Evolutionary conservation across 306 rosid genomes (phyloP).

Genomic region (Comarum palustre): DNA sequence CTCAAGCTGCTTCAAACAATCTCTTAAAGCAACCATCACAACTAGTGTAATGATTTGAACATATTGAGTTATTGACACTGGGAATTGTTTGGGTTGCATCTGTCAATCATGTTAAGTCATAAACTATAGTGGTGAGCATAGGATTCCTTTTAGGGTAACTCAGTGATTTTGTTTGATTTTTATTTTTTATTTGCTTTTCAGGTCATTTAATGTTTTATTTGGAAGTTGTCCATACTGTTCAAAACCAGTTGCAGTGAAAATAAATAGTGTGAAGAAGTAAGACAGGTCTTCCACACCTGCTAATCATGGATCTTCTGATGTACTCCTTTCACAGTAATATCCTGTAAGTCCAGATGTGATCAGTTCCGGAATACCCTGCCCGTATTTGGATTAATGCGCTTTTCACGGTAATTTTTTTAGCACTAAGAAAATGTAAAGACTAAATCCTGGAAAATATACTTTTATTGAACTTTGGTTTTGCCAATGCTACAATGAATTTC

Average conservation of each 20-base stretch:
- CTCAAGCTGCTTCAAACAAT: background rate
- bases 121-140: constrained; percentile 9
- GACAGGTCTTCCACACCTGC: background rate
- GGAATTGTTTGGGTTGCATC: background rate
- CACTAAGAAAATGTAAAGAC: constrained; percentile 1
- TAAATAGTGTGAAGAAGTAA: constrained; percentile 20
- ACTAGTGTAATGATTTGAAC: background rate
- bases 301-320: background rate
- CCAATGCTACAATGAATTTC: background rate
- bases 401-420: background rate
- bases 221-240: constrained; percentile 43
- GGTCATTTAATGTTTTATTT: constrained; percentile 38
- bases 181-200: constrained; percentile 16
- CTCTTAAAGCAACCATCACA: background rate
- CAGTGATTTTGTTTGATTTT: background rate
- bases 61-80: background rate
- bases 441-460: background rate
- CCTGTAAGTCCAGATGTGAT: background rate
- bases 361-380: background rate
- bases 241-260: constrained; percentile 38
- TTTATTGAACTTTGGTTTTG: background rate
- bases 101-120: background rate
- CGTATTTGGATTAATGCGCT: background rate
- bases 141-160: background rate
- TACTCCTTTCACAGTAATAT: background rate